Conservation (phyloP, 495 filamentous ascomycete genomes). For the Rhypophila decipiens region DNA sequence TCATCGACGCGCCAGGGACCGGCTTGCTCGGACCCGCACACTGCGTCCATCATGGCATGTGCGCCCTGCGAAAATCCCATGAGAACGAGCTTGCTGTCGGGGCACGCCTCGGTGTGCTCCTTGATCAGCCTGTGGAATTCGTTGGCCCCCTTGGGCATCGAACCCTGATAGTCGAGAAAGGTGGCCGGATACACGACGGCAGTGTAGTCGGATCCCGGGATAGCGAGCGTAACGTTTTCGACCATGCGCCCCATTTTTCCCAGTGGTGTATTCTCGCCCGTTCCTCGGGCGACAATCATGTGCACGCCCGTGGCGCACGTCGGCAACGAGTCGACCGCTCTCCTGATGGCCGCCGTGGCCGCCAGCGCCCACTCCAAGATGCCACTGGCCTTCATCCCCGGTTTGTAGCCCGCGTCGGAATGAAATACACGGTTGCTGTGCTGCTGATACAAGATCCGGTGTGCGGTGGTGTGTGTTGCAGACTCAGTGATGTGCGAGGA, state of each 20-base stretch:
- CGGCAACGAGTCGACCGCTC: neutral
- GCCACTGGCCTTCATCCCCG: no score
- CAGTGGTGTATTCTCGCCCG: slow-evolving; percentile 14
- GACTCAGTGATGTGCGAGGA: no score
- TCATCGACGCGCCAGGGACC: neutral
- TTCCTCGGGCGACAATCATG: slow-evolving; percentile 21
- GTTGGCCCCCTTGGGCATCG: slow-evolving; percentile 42
- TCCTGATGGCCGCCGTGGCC: neutral
- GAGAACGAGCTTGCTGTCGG: slow-evolving; percentile 49
- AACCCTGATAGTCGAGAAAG: slow-evolving; percentile 39
- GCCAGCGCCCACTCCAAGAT: neutral
- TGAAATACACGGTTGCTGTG: no score
- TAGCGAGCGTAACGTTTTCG: slow-evolving; percentile 8
- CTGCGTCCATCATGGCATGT: slow-evolving; percentile 6
- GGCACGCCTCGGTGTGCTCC: slow-evolving; percentile 46
- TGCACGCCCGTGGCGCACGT: slow-evolving; percentile 13
- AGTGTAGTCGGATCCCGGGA: slow-evolving; percentile 16
- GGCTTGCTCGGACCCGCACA: slow-evolving; percentile 2
- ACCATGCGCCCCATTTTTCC: slow-evolving; percentile 20
- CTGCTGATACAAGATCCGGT: no score
- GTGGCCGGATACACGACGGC: slow-evolving; percentile 24
- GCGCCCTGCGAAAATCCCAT: slow-evolving; percentile 27
- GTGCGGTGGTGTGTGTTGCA: no score
- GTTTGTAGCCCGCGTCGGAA: no score
- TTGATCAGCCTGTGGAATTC: slow-evolving; percentile 46